Percentiles rank a stretch among this genome's conserved stretches.
phyloP scores from a whole-genome alignment of 768 basidiomycete genomes.

The Trametes punicea region DNA sequence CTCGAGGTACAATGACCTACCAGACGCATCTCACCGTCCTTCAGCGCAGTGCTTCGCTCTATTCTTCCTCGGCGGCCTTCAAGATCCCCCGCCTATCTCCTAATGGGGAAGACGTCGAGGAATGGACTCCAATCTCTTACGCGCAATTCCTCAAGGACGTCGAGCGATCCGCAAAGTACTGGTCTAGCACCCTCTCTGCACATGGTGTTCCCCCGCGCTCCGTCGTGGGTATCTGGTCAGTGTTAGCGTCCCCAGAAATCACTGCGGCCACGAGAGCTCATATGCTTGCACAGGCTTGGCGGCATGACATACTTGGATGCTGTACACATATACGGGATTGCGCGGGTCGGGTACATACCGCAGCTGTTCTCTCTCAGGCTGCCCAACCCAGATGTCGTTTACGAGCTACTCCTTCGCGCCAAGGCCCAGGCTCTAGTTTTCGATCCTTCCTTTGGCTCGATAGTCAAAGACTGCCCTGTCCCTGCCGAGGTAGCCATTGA shows the following conservation, averaged over 20 bases:
- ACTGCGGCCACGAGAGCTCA: neutral
- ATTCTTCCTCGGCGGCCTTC: slow-evolving; percentile 52
- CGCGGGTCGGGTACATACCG: slow-evolving; percentile 68
- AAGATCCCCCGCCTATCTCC: slow-evolving; percentile 47
- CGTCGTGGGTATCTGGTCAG: slow-evolving; percentile 67
- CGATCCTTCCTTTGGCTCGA: slow-evolving; percentile 52
- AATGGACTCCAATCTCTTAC: slow-evolving; percentile 62
- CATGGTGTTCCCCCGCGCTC: slow-evolving; percentile 46
- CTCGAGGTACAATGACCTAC: slow-evolving; percentile 18
- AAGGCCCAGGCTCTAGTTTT: slow-evolving; percentile 60
- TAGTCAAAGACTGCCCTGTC: slow-evolving; percentile 44
- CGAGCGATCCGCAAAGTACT: slow-evolving; percentile 59
- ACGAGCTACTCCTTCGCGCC: slow-evolving; percentile 58
- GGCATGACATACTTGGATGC: slow-evolving; percentile 69
- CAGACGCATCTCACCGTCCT: slow-evolving; percentile 60
- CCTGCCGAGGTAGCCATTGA: slow-evolving; percentile 45
- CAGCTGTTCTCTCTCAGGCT: slow-evolving; percentile 73
- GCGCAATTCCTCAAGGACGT: slow-evolving; percentile 58
- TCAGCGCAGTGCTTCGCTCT: slow-evolving; percentile 44
- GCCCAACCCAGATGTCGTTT: slow-evolving; percentile 63
- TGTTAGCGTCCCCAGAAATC: slow-evolving; percentile 1
- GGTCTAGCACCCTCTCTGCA: slow-evolving; percentile 43
- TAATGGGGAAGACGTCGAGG: slow-evolving; percentile 37
- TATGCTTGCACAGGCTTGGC: slow-evolving; percentile 47
- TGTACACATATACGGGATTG: slow-evolving; percentile 68